Evolutionary conservation across 2,329 filamentous ascomycete genomes (phyloP).

Genomic region (Pseudophaeomoniella oleicola): DNA sequence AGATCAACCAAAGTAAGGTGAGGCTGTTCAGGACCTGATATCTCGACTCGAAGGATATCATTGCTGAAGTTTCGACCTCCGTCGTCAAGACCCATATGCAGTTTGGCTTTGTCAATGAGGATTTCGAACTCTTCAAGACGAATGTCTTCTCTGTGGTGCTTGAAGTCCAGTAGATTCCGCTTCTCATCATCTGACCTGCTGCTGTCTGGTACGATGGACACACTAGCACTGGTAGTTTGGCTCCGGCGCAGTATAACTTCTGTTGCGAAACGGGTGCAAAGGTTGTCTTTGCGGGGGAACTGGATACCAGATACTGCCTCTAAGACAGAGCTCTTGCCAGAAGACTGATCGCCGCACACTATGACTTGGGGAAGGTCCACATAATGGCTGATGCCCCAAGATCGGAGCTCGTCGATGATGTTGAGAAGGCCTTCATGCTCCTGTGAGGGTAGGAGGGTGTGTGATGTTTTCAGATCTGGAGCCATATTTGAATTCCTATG

Average conservation of each 20-base stretch:
- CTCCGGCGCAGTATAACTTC: conserved; percentile 13
- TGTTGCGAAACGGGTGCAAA: conserved; percentile 19
- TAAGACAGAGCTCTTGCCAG: conserved; percentile 17
- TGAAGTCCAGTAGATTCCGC: conserved; percentile 8
- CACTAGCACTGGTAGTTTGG: conserved; percentile 1
- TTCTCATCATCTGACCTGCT: conserved; percentile 7
- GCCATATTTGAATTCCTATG: too few species aligned
- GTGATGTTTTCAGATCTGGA: too few species aligned
- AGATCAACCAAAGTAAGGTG: conserved; percentile 29
- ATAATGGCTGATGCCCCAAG: conserved; percentile 33
- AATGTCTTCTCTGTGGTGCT: conserved; percentile 8
- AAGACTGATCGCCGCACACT: conserved; percentile 17
- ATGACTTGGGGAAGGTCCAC: conserved; percentile 23
- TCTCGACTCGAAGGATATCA: conserved; percentile 28
- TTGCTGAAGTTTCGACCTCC: conserved; percentile 19
- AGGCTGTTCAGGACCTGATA: conserved; percentile 23
- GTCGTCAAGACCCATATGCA: conserved; percentile 10
- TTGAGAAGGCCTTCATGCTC: conserved; percentile 9
- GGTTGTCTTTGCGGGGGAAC: conserved; percentile 14
- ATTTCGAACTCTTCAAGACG: conserved; percentile 11
- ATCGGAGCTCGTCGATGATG: conserved; percentile 18
- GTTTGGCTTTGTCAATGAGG: conserved; percentile 12
- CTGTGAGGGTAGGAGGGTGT: too few species aligned
- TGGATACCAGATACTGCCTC: conserved; percentile 16
- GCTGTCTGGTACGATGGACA: conserved; percentile 10